Evolutionary conservation across 2,329 filamentous ascomycete genomes (phyloP), one percentile per base, ranked within the genome.

Genomic region (Venturia nashicola): DNA sequence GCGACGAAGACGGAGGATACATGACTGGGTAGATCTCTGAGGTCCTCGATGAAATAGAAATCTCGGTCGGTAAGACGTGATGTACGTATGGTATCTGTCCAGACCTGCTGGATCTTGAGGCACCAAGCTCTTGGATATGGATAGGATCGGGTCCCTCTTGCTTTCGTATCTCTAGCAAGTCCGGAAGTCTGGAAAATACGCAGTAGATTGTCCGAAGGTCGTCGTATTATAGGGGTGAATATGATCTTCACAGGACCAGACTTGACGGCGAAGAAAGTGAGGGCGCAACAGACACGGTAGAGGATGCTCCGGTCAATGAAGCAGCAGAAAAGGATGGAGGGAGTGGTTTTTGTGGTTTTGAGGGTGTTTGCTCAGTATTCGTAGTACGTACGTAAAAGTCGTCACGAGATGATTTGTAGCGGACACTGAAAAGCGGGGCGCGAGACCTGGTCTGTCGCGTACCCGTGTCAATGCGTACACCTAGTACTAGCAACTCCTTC

Each of bases 1-100:
- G 73, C 66, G 77, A 77, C 70, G 80, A 78, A 9, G 80, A 75
- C 55, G 81, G 80, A 44, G 81, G 81, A 70, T 82, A 81, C 78
- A 81, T 82, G 62, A 66, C 71, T 7, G 6, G 64, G 32, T 32
- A 36, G 32, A n/a, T 36, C 4, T 57, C 14, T 36, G n/a, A 34
- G n/a, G 5, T 16, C 23, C 27, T 23, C 18, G 12, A n/a, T 12
- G 18, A 14, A 9, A 12, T 8, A 3, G 11, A 39, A 39, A 12
- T 51, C 20, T 20, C 9, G 8, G 14, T 27, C 4, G 23, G 1
- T 16, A 6, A n/a, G n/a, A n/a, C n/a, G n/a, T n/a, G n/a, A n/a
- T n/a, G n/a, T n/a, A n/a, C n/a, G n/a, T n/a, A n/a, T n/a, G 23
- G 1, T 16, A 6, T 4, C 6, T 16, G 46, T 14, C 46, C 20